Base-by-base conservation (phyloP, 2,329 filamentous ascomycete species). In the Exophiala sp. region DNA sequence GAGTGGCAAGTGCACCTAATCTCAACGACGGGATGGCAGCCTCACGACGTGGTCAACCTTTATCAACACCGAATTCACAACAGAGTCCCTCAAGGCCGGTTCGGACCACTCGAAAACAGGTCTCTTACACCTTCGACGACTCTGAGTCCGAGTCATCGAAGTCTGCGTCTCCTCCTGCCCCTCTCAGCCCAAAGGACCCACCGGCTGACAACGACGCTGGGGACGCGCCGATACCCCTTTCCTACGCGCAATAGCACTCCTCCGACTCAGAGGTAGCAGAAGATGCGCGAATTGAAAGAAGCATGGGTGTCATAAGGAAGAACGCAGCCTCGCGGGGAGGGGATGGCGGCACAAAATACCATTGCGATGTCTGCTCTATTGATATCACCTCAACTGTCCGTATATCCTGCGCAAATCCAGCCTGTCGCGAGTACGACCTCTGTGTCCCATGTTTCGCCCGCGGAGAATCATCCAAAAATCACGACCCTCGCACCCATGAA, bases 351-450 rank as follows among this genome's bases (percentile, higher is more conserved):
- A 88, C 91, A 32, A 96, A 97, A 71, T 99, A 95, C 71, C 90
- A 97, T 62, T 99, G 94, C 77, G 95, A 99, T 72, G 87, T 95
- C 55, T 99, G 94, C 72, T 95, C 90, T 41, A 89, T 89, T 54
- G 94, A 99, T 71, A 95, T 99, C 63, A 99, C 94, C 43, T 94
- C 91, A 4, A 99, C 94, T 43, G 94, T 99, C 61, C 91, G 94
- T 63, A 97, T 99, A 71, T 83, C 90, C 70, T 99, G 94, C 73
- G 91, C 91, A 48, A 84, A 90, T 67, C 73, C 83, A 48, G 79
- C 82, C 50, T 99, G 94, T 71, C 87, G 87, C 67, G 94, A 99
- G 66, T 99, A 96, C 70, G 94, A 99, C 69, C 85, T 99, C 48
- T 99, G 94, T 69, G 94, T 99, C 35, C 87, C 89, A 50, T 99